Evolutionary conservation across 495 filamentous ascomycete species (phyloP).

Genomic region (Jackrogersella multiformis): DNA sequence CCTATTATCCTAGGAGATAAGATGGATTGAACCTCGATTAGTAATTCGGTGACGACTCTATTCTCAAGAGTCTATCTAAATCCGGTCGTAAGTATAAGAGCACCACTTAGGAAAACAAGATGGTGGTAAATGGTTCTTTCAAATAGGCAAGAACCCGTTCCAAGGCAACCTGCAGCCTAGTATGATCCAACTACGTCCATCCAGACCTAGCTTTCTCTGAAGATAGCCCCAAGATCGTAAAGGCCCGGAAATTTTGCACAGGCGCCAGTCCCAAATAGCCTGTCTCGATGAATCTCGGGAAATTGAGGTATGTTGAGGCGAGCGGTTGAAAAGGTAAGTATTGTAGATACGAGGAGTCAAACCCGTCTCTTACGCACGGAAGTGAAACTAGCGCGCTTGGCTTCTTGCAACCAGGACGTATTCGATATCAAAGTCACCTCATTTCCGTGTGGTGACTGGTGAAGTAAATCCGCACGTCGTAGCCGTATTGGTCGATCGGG

Average conservation of each 20-base stretch:
- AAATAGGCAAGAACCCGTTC: constrained; percentile 38
- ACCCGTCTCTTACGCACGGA: not conserved
- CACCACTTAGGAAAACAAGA: not conserved
- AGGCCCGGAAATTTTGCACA: not conserved
- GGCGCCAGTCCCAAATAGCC: not conserved
- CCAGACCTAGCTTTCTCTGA: constrained; percentile 11
- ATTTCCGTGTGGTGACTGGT: constrained; percentile 12
- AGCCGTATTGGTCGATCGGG: not conserved
- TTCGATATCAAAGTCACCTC: constrained; percentile 16
- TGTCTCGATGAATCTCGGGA: not conserved
- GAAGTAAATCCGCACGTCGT: constrained; percentile 13
- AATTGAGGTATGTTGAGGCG: not conserved
- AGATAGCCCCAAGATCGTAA: not conserved
- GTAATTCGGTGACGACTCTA: not conserved
- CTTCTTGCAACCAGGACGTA: not conserved
- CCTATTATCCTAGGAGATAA: not conserved
- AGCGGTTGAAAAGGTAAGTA: not conserved
- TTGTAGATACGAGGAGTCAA: not conserved
- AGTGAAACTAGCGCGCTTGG: not conserved
- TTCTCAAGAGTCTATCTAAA: not conserved
- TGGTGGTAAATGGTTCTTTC: constrained; percentile 20
- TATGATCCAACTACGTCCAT: constrained; percentile 42
- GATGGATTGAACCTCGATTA: not conserved
- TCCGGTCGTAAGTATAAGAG: not conserved
- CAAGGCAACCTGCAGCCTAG: constrained; percentile 43